These are phyloP conservation scores for Artemisia tridentata DNA, from an alignment of 129 eudicot genomes.

Conservation along the genomic window DNA sequence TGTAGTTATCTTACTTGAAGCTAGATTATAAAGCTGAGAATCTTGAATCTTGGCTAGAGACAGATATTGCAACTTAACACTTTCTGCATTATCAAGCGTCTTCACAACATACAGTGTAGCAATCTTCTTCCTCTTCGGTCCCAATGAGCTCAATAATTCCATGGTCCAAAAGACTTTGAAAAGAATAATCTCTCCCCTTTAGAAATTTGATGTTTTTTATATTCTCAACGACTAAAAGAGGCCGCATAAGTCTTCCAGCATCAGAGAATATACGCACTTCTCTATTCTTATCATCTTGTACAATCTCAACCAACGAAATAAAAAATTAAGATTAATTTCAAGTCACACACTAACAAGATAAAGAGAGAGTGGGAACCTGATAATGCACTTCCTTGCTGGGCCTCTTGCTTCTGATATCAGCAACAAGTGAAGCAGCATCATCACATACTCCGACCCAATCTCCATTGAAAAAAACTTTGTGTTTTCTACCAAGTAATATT, in stretches of 20 bases:
- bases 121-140: conserved; percentile 90
- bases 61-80: too few relatives aligned
- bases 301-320: conserved; percentile 65
- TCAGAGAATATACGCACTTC: conserved; percentile 89
- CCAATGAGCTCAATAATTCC: conserved; percentile 86
- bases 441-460: conserved; percentile 79
- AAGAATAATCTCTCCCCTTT: conserved; percentile 54
- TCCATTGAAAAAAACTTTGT: conserved; percentile 76
- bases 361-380: conserved; percentile 49
- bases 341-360: conserved; percentile 4
- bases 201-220: conserved; percentile 47
- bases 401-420: conserved; percentile 57
- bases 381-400: conserved; percentile 53
- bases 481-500: conserved; percentile 41
- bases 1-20: too few relatives aligned
- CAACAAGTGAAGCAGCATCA: conserved; percentile 65
- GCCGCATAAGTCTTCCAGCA: conserved; percentile 95
- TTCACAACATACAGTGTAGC: conserved; percentile 80
- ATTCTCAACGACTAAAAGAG: conserved; percentile 67
- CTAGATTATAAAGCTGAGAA: too few relatives aligned
- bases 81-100: too few relatives aligned
- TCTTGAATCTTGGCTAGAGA: too few relatives aligned
- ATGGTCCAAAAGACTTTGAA: conserved; percentile 61
- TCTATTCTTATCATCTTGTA: conserved; percentile 56
- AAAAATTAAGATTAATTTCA: neutral